Evolutionary conservation across 2,329 filamentous ascomycete genomes (phyloP).

Genomic region (Cryoendolithus antarcticus): DNA sequence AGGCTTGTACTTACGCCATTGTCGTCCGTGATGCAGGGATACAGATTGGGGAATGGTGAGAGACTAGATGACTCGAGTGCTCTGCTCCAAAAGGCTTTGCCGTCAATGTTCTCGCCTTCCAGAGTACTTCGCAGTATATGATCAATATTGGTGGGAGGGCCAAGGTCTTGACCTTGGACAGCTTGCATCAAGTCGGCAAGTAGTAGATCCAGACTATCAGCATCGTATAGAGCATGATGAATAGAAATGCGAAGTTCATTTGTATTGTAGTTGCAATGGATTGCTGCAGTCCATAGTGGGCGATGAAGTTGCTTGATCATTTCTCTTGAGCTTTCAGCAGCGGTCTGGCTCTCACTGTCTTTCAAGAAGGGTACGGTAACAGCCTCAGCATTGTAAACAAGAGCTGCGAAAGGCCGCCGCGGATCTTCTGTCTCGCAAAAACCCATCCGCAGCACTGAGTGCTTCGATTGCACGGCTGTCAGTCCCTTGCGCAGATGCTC

Average conservation of each 20-base stretch:
- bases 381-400: conserved; percentile 40
- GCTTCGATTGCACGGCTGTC: conserved; percentile 38
- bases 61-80: conserved; percentile 22
- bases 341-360: background rate
- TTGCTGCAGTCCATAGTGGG: conserved; percentile 51
- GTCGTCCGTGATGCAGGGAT: conserved; percentile 40
- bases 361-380: background rate
- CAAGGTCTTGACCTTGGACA: conserved; percentile 22
- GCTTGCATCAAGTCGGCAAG: conserved; percentile 44
- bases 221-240: conserved; percentile 81
- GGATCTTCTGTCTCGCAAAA: conserved; percentile 53
- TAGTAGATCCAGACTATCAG: conserved; percentile 55
- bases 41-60: conserved; percentile 65
- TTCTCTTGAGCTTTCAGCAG: conserved; percentile 1
- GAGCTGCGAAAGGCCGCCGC: conserved; percentile 59
- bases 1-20: conserved; percentile 25
- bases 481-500: conserved; percentile 45
- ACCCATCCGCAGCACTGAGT: conserved; percentile 66
- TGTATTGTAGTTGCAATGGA: conserved; percentile 27
- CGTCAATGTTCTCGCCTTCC: conserved; percentile 23
- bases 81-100: conserved; percentile 11
- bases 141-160: conserved; percentile 25
- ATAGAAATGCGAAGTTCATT: conserved; percentile 40
- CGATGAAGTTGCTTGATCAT: conserved; percentile 36
- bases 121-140: conserved; percentile 31